Percentiles rank a stretch among this genome's conserved stretches.
Conservation (phyloP, 2,329 filamentous ascomycete species). For the Cordyceps cicadae region DNA sequence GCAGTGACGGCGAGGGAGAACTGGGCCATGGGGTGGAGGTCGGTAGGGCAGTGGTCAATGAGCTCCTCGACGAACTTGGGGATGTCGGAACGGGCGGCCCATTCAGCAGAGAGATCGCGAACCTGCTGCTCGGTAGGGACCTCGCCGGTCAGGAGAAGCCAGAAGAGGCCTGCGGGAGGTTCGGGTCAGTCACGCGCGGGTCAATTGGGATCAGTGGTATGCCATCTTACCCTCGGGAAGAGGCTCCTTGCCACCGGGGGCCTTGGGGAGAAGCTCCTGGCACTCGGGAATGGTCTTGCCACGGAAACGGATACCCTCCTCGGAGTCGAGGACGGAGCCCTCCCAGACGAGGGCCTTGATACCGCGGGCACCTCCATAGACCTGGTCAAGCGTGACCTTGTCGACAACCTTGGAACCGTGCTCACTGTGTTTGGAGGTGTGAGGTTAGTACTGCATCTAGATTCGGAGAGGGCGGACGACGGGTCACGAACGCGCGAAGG, state of each 20-base stretch:
- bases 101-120: constrained; percentile 94
- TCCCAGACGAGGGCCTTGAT: constrained; percentile 99
- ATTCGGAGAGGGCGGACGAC: constrained; percentile 5
- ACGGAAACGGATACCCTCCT: constrained; percentile 99
- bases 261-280: constrained; percentile 95
- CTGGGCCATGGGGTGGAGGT: constrained; percentile 99
- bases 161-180: constrained; percentile 71
- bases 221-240: constrained; percentile 70
- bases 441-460: constrained; percentile 7
- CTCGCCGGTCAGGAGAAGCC: constrained; percentile 97
- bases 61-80: constrained; percentile 99
- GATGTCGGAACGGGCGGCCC: constrained; percentile 93
- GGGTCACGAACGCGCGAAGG: constrained; percentile 72
- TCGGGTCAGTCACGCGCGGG: not conserved
- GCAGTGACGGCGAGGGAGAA: constrained; percentile 96
- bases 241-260: constrained; percentile 91
- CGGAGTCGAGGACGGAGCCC: constrained; percentile 92
- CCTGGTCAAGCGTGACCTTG: constrained; percentile 98
- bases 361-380: constrained; percentile 97
- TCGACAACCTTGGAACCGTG: constrained; percentile 91
- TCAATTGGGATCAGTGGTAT: not conserved
- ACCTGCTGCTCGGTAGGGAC: constrained; percentile 97
- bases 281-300: constrained; percentile 99
- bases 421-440: constrained; percentile 51
- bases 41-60: constrained; percentile 98